These are phyloP conservation scores for Sorghum bicolor DNA, from an alignment of 176 grass and related monocot genomes.

Conservation along the genomic window DNA sequence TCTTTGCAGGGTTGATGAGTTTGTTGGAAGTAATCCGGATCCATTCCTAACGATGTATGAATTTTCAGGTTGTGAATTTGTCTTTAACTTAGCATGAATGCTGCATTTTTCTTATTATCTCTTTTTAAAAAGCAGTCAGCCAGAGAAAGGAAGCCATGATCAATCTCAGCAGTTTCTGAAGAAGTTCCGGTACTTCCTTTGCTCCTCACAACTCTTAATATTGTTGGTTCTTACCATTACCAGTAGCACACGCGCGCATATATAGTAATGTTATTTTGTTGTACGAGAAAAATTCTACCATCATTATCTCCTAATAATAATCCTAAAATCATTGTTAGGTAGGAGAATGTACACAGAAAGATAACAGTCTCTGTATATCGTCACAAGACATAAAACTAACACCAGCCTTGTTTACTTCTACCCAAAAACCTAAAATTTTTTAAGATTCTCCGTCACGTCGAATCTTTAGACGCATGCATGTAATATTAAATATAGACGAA, in stretches of 20 bases:
- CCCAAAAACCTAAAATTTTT: too few species aligned
- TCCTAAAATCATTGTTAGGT: neutral
- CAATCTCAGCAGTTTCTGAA: constrained; percentile 28
- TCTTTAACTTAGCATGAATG: constrained; percentile 19
- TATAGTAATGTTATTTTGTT: neutral
- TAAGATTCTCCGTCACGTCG: too few species aligned
- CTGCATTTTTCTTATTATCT: constrained; percentile 30
- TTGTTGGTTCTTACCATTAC: neutral
- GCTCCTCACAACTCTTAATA: neutral
- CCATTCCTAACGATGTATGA: constrained; percentile 61
- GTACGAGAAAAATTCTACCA: neutral
- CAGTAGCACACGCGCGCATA: too few species aligned
- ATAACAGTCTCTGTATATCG: neutral
- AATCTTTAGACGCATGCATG: too few species aligned
- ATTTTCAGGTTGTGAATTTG: constrained; percentile 46
- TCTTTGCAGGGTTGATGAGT: constrained; percentile 56
- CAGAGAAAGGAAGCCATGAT: constrained; percentile 19
- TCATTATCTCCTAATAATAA: neutral
- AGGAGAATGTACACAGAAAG: neutral
- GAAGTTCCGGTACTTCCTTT: constrained; percentile 36
- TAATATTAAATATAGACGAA: too few species aligned
- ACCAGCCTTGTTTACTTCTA: too few species aligned
- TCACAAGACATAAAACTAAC: neutral
- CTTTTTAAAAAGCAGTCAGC: constrained; percentile 35
- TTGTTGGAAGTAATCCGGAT: constrained; percentile 43